Evolutionary conservation across 352 stramenopile species (phyloP).

Genomic region (Pythium dissimile): DNA sequence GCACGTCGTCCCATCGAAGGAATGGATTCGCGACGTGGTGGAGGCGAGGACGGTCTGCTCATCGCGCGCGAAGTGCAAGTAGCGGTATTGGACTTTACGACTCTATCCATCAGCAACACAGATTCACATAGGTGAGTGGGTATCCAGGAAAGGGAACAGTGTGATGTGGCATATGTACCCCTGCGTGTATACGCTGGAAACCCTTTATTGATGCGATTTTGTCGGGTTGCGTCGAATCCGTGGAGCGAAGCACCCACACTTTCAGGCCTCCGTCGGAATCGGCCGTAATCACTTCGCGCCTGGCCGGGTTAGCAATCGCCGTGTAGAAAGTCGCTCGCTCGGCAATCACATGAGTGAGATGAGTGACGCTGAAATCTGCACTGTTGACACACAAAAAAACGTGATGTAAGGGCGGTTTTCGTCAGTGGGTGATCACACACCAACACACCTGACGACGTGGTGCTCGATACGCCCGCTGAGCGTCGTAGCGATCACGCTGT

Average conservation of each 20-base stretch:
- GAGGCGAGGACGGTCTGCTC: conserved; percentile 15
- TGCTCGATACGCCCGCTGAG: conserved; percentile 32
- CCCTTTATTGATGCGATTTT: conserved; percentile 23
- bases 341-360: conserved; percentile 34
- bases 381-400: neutral
- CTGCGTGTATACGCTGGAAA: conserved; percentile 48
- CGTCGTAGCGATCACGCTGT: conserved; percentile 32
- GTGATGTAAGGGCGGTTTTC: neutral
- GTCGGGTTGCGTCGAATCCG: neutral
- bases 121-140: neutral
- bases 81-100: conserved; percentile 10
- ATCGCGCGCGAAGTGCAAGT: conserved; percentile 8
- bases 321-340: conserved; percentile 29
- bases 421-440: neutral
- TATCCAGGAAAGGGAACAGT: too few relatives aligned
- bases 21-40: conserved; percentile 15
- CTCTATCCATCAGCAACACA: conserved; percentile 1
- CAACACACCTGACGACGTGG: conserved; percentile 48
- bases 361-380: conserved; percentile 39
- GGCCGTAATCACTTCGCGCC: conserved; percentile 43
- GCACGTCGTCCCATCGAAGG: conserved; percentile 19
- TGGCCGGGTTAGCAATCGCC: conserved; percentile 33
- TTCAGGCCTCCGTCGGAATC: conserved; percentile 54
- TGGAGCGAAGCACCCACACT: conserved; percentile 39
- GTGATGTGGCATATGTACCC: conserved; percentile 12